These are phyloP conservation scores for Penicillium pulvis DNA, from an alignment of 495 filamentous ascomycete genomes.

Conservation along the genomic window DNA sequence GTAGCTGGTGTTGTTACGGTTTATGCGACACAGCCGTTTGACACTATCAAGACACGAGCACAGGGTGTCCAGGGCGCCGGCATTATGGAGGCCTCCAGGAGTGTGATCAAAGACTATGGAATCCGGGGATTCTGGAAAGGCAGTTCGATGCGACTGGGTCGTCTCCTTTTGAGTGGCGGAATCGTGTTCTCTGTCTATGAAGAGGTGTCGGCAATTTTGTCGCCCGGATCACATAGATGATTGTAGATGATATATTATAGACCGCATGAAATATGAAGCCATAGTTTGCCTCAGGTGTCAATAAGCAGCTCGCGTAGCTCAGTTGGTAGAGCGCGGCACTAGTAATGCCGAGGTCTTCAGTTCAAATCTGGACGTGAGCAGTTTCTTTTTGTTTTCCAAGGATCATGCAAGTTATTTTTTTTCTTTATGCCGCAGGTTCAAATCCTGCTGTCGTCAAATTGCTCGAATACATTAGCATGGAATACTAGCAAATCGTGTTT, in stretches of 20 bases:
- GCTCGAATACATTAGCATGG: no score
- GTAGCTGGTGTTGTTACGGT: conserved; percentile 64
- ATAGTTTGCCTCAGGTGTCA: no score
- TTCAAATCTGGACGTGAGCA: no score
- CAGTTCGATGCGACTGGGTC: conserved; percentile 65
- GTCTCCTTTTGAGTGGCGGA: conserved; percentile 64
- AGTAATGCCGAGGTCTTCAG: no score
- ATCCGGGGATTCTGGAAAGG: conserved; percentile 65
- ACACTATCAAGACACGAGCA: conserved; percentile 65
- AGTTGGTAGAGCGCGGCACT: not conserved
- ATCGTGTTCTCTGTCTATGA: conserved; percentile 69
- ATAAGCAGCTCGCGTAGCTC: not conserved
- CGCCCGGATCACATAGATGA: not conserved
- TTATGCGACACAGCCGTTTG: conserved; percentile 65
- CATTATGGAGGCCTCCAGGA: conserved; percentile 53
- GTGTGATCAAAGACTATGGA: conserved; percentile 56
- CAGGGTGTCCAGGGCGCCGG: conserved; percentile 56
- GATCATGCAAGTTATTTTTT: no score
- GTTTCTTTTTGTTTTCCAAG: no score
- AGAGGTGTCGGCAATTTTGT: conserved; percentile 37
- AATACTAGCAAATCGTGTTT: no score
- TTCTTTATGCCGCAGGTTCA: no score
- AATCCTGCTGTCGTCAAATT: no score
- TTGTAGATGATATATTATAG: not conserved
- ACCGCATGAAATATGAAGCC: not conserved